Conservation (phyloP, 2,329 filamentous ascomycete species). For the Aureobasidium sp. region DNA sequence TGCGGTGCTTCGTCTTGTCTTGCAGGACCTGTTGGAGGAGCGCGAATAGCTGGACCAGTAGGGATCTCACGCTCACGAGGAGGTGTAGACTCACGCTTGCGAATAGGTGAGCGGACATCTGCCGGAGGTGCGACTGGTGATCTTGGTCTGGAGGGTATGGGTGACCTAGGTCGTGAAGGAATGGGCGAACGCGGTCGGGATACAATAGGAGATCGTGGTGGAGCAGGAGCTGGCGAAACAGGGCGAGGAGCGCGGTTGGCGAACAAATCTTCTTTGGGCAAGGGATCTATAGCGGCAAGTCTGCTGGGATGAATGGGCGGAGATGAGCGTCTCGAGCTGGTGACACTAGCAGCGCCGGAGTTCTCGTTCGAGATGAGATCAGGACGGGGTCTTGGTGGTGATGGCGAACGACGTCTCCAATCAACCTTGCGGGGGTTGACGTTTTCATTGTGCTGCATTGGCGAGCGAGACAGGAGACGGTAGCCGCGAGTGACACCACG, state of each 20-base stretch:
- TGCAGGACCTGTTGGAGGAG: constrained; percentile 28
- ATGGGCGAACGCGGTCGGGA: constrained; percentile 5
- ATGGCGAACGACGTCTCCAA: constrained; percentile 49
- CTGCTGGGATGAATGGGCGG: constrained; percentile 52
- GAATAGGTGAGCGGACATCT: constrained; percentile 27
- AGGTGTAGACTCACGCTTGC: constrained; percentile 31
- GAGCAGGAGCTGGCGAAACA: constrained; percentile 20
- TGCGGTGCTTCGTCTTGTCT: constrained; percentile 13
- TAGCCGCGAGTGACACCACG: constrained; percentile 31
- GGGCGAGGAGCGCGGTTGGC: constrained; percentile 23
- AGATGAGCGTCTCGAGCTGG: constrained; percentile 56
- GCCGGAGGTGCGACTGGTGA: background rate
- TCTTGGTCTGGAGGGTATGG: background rate
- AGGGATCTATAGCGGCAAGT: constrained; percentile 31
- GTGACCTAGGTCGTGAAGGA: constrained; percentile 2
- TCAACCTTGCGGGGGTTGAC: constrained; percentile 42
- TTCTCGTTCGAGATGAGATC: constrained; percentile 39
- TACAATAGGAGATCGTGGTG: background rate
- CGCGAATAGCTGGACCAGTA: constrained; percentile 24
- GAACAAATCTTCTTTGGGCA: constrained; percentile 18
- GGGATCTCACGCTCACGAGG: constrained; percentile 22
- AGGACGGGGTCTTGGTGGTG: constrained; percentile 33
- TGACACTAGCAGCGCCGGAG: constrained; percentile 48
- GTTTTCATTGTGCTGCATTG: constrained; percentile 44
- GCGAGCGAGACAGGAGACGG: constrained; percentile 48